Base-by-base conservation (phyloP, 2,329 filamentous ascomycete genomes). In the Penicillium sp. region DNA sequence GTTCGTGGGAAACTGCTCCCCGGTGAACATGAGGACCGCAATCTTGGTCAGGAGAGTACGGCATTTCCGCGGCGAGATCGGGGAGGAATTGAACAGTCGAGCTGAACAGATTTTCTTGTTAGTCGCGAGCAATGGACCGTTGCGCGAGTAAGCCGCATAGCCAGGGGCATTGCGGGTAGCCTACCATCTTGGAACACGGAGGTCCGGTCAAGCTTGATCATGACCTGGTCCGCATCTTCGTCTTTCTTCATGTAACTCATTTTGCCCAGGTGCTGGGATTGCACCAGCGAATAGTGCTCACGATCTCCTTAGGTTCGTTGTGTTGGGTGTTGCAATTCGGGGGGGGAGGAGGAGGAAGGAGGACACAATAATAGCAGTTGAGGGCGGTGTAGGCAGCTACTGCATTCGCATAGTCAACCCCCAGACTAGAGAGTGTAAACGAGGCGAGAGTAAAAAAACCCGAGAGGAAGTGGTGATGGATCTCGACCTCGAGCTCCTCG, bases 171-270 rank as follows among this genome's bases (percentile, higher is more conserved):
- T 63, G 64, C 53, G 58, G 61, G 60, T 57, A 59, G 45, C 83
- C 76, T 80, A 97, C 95, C 95, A 89, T 99, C 95, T 84, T 98
- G 95, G 80, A 98, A 98, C 68, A 99, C 95, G 72, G 94, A 93
- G 59, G 94, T 97, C 75, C 96, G 90, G 83, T 99, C 95, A 74
- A 98, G 92, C 86, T 94, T 96, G 84, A 98, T 90, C 83, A 98
- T 86, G 76, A 91, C 89, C 78, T 89, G 87, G 78, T 97, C 94
- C 76, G 89, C 92, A 84, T 99, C 95, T 85, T 98, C 95, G 80
- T 99, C 94, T 85, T 97, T 98, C 84, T 99, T 99, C 84, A 94
- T 89, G 87, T 95, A 96, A 82, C 90, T 95, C 93, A 97, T 97
- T 26, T 63, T 78, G 76, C 64, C 65, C 65, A 66, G 67, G 69